These are phyloP conservation scores for Sporothrix variecibatus DNA, from an alignment of 2,329 filamentous ascomycete genomes.

Conservation along the genomic window DNA sequence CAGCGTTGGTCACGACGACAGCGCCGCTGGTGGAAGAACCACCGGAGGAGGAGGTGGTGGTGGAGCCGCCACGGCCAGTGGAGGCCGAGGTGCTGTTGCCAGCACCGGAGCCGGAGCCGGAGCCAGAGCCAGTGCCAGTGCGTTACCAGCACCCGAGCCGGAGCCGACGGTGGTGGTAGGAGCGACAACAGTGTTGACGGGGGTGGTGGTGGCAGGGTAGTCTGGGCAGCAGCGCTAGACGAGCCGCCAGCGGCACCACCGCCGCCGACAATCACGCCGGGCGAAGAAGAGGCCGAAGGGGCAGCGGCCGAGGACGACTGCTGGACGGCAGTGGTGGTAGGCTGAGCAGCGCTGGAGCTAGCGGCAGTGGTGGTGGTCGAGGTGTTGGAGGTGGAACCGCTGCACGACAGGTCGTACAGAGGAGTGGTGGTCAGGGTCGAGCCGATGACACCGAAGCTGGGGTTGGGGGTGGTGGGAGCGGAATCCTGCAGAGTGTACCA, in stretches of 20 bases:
- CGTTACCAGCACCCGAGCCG: slow-evolving; percentile 21
- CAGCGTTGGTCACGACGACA: slow-evolving; percentile 34
- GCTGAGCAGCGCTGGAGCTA: slow-evolving; percentile 8
- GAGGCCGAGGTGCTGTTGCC: slow-evolving; percentile 36
- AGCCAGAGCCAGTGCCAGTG: slow-evolving; percentile 27
- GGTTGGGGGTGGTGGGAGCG: slow-evolving; percentile 58
- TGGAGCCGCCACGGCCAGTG: slow-evolving; percentile 30
- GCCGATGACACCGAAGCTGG: slow-evolving; percentile 71
- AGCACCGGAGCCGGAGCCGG: slow-evolving; percentile 29
- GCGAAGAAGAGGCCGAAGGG: background rate
- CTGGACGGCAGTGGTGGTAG: background rate
- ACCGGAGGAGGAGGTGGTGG: slow-evolving; percentile 28
- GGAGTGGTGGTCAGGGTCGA: slow-evolving; percentile 54
- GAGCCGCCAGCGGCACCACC: background rate
- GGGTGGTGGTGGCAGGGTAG: slow-evolving; percentile 8
- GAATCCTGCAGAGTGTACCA: slow-evolving; percentile 78
- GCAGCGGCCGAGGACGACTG: background rate
- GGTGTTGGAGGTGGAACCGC: slow-evolving; percentile 35
- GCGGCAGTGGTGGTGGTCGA: slow-evolving; percentile 12
- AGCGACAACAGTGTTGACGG: background rate
- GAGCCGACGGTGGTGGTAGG: slow-evolving; percentile 19
- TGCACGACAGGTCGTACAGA: slow-evolving; percentile 65
- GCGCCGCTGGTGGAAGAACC: slow-evolving; percentile 35
- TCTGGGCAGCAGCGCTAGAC: background rate
- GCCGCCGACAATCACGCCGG: background rate